These are phyloP conservation scores for Backusella australiensis DNA, from an alignment of 192 early-diverging fungal genomes.

Conservation along the genomic window DNA sequence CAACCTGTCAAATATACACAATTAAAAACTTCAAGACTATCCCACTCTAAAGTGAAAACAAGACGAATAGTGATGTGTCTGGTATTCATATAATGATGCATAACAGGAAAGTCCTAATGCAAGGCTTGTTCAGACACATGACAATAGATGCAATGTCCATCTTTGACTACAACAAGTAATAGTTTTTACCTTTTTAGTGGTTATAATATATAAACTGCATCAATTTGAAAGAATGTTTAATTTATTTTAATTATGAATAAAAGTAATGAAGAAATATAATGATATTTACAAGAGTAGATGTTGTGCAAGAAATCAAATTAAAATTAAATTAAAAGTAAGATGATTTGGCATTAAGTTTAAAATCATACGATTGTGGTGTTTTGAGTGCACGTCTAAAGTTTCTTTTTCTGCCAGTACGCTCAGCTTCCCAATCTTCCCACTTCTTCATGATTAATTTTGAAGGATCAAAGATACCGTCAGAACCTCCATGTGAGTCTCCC, in stretches of 20 bases:
- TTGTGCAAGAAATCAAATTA: background rate
- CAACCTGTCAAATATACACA: background rate
- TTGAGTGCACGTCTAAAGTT: background rate
- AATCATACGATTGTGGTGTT: background rate
- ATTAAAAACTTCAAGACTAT: background rate
- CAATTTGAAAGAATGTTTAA: no score
- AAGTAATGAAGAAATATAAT: background rate
- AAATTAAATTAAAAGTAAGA: background rate
- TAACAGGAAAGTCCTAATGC: no score
- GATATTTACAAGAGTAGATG: background rate
- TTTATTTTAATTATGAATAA: background rate
- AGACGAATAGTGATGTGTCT: no score
- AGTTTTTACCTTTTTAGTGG: no score
- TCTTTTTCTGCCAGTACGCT: constrained; percentile 33
- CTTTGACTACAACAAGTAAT: no score
- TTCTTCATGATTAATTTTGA: constrained; percentile 50
- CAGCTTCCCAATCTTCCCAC: constrained; percentile 60
- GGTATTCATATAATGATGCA: no score
- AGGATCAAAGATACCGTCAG: constrained; percentile 73
- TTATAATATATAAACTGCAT: no score
- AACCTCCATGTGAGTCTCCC: constrained; percentile 64
- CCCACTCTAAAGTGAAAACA: no score
- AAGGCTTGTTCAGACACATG: no score
- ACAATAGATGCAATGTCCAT: no score
- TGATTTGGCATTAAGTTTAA: background rate